Base-by-base conservation (phyloP, 495 filamentous ascomycete genomes). In the Oleoguttula mirabilis region DNA sequence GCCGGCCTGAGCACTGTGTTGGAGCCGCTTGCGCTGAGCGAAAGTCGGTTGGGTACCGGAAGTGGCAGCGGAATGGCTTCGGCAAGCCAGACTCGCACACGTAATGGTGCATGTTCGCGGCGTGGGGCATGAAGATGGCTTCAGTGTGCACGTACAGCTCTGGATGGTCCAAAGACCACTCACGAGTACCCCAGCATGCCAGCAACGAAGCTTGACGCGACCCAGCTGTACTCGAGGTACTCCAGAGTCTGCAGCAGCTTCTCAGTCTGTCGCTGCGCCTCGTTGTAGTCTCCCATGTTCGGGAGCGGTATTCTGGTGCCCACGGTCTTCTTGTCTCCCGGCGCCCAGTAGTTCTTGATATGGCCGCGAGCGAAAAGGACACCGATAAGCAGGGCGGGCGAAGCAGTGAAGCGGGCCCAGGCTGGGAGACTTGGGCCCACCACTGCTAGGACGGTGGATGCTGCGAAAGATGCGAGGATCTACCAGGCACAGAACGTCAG, bases 401-500 rank as follows among this genome's bases (percentile, higher is more conserved):
- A 56, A 56, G 12, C 51, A 19, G 22, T 21, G 46, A 25, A 23
- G 17, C 34, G 27, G 30, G 21, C 11, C 23, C 34, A 31, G 39
- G 21, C 14, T 19, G 50, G 20, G 15, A 43, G 24, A 17, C 38
- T 14, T 15, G 28, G 23, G 39, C 31, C 2, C 54, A 54, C 15
- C 56, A 56, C 5, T 55, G 59, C 20, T 57, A 69, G 22, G 60
- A 57, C 31, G 53, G 59, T 11, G 59, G 66, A 31, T 50, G 60
- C 27, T 49, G 60, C 27, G 60, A 70, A 20, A 52, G 62, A 30
- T 56, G 66, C 22, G 61, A 71, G 10, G 64, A 76, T 46, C 60
- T 76, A 32, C 21, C 37, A 6, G 25, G 12, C 8, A 7, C 11
- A 12, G 16, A 8, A 17, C 17, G 4, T 5, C 6, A 34, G 3